A percentile compares a stretch with the other conserved stretches of the same genome.
Evolutionary conservation across 1,284 basidiomycete species (phyloP).

Genomic region (Grifola frondosa): DNA sequence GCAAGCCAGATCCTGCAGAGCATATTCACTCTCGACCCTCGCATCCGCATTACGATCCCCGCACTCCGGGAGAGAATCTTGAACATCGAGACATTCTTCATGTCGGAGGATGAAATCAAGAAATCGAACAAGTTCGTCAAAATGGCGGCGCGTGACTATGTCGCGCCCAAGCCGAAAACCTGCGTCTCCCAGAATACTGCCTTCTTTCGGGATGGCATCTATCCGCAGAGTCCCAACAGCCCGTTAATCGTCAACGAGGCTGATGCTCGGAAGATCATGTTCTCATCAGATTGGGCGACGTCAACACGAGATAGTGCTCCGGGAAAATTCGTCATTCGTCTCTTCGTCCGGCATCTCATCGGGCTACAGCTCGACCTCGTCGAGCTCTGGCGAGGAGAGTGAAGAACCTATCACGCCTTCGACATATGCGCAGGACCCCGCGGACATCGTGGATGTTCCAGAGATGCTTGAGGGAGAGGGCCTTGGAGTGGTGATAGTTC

Average conservation of each 20-base stretch:
- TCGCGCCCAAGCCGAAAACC: not conserved
- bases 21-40: constrained; percentile 56
- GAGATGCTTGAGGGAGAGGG: constrained; percentile 13
- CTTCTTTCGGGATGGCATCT: not conserved
- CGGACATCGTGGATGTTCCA: constrained; percentile 15
- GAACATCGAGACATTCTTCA: constrained; percentile 65
- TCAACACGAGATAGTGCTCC: no score
- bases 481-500: constrained; percentile 6
- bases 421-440: constrained; percentile 14
- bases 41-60: constrained; percentile 57
- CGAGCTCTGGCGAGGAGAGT: constrained; percentile 13
- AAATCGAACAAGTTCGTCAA: constrained; percentile 10
- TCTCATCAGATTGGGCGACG: no score
- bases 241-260: not conserved
- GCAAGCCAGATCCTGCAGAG: constrained; percentile 56
- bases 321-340: constrained; percentile 12
- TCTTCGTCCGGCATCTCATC: constrained; percentile 8
- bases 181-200: not conserved
- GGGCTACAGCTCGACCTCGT: constrained; percentile 5
- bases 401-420: constrained; percentile 18
- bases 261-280: no score
- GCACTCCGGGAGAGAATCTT: constrained; percentile 62
- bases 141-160: constrained; percentile 14
- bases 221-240: not conserved
- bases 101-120: constrained; percentile 51